Evolutionary conservation across 2,329 filamentous ascomycete species (phyloP).

Genomic region (Fusarium irregulare): DNA sequence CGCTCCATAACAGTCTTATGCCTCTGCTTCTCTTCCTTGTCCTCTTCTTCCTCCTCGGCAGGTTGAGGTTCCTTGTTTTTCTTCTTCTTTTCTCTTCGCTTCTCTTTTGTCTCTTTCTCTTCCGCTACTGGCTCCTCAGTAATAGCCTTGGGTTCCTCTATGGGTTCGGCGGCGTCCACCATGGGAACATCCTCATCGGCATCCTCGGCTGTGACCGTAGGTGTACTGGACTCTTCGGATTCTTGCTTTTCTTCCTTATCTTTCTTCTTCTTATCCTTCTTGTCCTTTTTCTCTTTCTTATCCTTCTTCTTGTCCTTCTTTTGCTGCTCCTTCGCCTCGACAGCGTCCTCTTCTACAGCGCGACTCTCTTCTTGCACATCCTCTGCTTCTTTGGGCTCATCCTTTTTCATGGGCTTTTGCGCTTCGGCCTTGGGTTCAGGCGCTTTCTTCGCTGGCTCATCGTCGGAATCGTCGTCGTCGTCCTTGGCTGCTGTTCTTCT

Average conservation of each 20-base stretch:
- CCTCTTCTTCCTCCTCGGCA: slow-evolving; percentile 40
- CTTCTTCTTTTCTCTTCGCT: slow-evolving; percentile 51
- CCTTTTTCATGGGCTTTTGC: slow-evolving; percentile 50
- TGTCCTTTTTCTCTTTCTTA: slow-evolving; percentile 11
- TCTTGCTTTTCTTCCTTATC: slow-evolving; percentile 22
- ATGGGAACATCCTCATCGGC: slow-evolving; percentile 40
- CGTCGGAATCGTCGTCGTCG: slow-evolving; percentile 26
- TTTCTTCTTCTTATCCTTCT: slow-evolving; percentile 20
- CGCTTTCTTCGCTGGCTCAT: slow-evolving; percentile 11
- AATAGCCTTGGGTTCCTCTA: slow-evolving; percentile 1
- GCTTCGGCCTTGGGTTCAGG: slow-evolving; percentile 42
- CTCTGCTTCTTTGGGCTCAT: slow-evolving; percentile 47
- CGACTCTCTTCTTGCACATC: slow-evolving; percentile 44
- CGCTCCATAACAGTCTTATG: slow-evolving; percentile 67
- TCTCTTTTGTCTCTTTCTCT: slow-evolving; percentile 29
- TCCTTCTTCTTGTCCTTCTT: slow-evolving; percentile 21
- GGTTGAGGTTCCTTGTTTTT: slow-evolving; percentile 41
- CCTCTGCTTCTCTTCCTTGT: slow-evolving; percentile 46
- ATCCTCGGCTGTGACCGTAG: slow-evolving; percentile 14
- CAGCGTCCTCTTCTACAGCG: slow-evolving; percentile 45
- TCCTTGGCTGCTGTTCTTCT: slow-evolving; percentile 33
- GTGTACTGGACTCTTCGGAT: slow-evolving; percentile 16
- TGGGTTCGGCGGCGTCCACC: slow-evolving; percentile 30
- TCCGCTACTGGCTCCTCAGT: slow-evolving; percentile 3
- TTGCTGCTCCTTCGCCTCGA: slow-evolving; percentile 41